Conservation (phyloP, 2,329 filamentous ascomycete genomes). For the Penicillium sp. region DNA sequence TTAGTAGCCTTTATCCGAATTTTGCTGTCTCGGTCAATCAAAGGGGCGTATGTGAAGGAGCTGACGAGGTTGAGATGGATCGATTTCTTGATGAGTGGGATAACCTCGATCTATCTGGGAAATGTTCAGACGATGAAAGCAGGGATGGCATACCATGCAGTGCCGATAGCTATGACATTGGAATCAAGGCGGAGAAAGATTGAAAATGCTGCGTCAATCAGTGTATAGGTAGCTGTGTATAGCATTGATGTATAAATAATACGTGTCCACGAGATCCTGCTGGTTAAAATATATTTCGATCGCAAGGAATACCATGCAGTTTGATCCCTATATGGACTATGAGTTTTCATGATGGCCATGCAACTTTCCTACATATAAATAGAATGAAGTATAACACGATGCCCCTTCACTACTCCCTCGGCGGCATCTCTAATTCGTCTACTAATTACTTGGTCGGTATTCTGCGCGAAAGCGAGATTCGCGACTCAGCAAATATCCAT, state of each 20-base stretch:
- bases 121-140: not conserved
- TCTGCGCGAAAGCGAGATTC: not conserved
- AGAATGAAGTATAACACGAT: too few relatives aligned
- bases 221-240: too few relatives aligned
- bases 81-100: slow-evolving; percentile 21
- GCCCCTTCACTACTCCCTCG: too few relatives aligned
- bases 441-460: not conserved
- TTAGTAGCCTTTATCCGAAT: slow-evolving; percentile 24
- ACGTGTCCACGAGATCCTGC: too few relatives aligned
- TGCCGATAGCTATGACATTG: not conserved
- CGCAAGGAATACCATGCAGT: too few relatives aligned
- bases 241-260: too few relatives aligned
- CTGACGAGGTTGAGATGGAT: slow-evolving; percentile 18
- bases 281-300: too few relatives aligned
- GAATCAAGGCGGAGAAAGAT: not conserved
- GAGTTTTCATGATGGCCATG: too few relatives aligned
- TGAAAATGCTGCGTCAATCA: too few relatives aligned
- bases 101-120: not conserved
- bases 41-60: not conserved
- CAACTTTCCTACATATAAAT: too few relatives aligned
- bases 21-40: slow-evolving; percentile 11
- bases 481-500: not conserved
- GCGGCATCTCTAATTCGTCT: too few relatives aligned
- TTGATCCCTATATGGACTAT: too few relatives aligned
- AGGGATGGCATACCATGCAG: not conserved